Conservation (phyloP, 2,329 filamentous ascomycete species). For the Zasmidium angulare region DNA sequence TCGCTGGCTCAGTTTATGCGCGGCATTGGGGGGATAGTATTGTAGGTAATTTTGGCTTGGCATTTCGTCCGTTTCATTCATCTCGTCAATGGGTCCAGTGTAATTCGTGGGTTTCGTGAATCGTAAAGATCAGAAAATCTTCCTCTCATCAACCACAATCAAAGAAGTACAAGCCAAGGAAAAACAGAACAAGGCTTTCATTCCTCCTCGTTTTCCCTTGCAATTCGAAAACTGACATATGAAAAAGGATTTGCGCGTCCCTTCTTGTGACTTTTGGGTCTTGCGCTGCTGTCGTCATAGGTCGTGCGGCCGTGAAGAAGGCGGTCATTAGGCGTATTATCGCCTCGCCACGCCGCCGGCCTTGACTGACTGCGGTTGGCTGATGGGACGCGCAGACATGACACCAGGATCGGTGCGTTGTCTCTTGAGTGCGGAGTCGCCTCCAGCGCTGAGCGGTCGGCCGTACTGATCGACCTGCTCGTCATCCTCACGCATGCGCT, state of each 20-base stretch:
- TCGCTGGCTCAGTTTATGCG: too few relatives aligned
- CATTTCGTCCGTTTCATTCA: slow-evolving; percentile 20
- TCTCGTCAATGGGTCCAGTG: slow-evolving; percentile 16
- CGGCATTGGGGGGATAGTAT: too few relatives aligned
- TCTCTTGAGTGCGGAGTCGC: slow-evolving; percentile 69
- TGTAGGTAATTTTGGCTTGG: neutral
- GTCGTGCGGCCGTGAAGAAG: slow-evolving; percentile 15
- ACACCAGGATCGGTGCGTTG: slow-evolving; percentile 62
- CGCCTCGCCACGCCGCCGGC: slow-evolving; percentile 28
- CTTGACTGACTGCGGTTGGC: slow-evolving; percentile 34
- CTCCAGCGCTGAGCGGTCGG: slow-evolving; percentile 62
- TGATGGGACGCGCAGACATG: slow-evolving; percentile 28
- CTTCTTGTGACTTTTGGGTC: neutral
- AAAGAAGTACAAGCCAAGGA: slow-evolving; percentile 8
- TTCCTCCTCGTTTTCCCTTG: neutral
- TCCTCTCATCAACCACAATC: neutral
- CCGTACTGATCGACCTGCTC: slow-evolving; percentile 61
- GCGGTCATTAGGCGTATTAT: slow-evolving; percentile 20
- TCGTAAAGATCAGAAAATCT: slow-evolving; percentile 24
- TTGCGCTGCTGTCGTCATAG: slow-evolving; percentile 15
- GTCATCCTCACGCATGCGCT: slow-evolving; percentile 63
- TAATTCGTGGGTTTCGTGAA: slow-evolving; percentile 33
- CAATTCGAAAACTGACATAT: neutral
- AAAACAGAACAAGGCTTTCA: slow-evolving; percentile 3
- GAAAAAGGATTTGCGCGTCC: slow-evolving; percentile 12